Evolutionary conservation across 2,329 filamentous ascomycete species (phyloP).

Genomic region (Sporothrix globosa): DNA sequence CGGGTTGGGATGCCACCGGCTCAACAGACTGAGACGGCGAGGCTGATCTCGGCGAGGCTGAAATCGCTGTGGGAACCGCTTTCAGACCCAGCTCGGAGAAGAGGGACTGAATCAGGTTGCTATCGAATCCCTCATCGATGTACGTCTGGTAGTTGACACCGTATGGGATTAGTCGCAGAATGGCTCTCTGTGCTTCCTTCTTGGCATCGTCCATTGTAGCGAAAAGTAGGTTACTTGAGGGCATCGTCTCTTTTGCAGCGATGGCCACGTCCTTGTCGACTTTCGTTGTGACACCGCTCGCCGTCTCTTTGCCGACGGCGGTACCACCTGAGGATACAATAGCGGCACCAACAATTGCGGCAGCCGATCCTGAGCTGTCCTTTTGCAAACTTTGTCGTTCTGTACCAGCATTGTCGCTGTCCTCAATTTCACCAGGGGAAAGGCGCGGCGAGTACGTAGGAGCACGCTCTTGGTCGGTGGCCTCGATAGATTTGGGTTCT

Average conservation of each 20-base stretch:
- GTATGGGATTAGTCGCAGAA: conserved; percentile 65
- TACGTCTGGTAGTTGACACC: conserved; percentile 76
- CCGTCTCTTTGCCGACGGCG: neutral
- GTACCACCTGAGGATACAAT: neutral
- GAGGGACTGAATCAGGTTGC: conserved; percentile 62
- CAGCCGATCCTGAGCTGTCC: neutral
- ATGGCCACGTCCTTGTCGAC: neutral
- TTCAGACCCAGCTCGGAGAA: conserved; percentile 71
- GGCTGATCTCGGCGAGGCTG: conserved; percentile 16
- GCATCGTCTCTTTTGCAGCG: too few species aligned
- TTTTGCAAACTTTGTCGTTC: neutral
- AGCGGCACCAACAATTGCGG: neutral
- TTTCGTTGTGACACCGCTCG: neutral
- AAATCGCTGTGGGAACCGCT: conserved; percentile 39
- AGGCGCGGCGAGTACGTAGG: conserved; percentile 34
- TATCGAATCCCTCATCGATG: conserved; percentile 71
- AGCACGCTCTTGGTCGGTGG: conserved; percentile 23
- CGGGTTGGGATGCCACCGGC: neutral
- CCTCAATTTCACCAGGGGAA: conserved; percentile 24
- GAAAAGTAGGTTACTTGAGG: conserved; percentile 34
- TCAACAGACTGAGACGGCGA: conserved; percentile 13
- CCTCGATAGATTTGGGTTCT: conserved; percentile 21
- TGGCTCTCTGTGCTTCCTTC: conserved; percentile 67
- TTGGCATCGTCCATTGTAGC: conserved; percentile 49
- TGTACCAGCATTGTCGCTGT: neutral